Percentiles rank a stretch among this genome's conserved stretches.
These are phyloP conservation scores for Mycogone perniciosa DNA, from an alignment of 2,329 filamentous ascomycete genomes.

Conservation along the genomic window DNA sequence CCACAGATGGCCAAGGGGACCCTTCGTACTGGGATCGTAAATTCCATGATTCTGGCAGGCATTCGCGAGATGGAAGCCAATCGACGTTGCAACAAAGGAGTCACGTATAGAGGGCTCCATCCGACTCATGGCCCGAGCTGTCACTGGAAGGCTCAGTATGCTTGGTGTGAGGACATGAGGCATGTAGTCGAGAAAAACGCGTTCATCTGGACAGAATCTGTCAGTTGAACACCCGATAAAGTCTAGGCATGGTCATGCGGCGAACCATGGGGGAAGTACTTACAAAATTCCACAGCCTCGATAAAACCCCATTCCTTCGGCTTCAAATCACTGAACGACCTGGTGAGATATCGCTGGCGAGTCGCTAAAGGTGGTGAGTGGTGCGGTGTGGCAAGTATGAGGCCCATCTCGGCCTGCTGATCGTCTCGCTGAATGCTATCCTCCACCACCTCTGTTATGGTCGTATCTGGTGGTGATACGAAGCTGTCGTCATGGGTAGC, in stretches of 20 bases:
- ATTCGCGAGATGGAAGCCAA: not conserved
- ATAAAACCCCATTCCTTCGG: not conserved
- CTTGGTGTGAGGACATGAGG: not conserved
- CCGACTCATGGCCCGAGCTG: not conserved
- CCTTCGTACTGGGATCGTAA: not conserved
- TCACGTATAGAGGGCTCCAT: not conserved
- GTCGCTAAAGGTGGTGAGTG: too few relatives aligned
- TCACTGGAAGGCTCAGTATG: not conserved
- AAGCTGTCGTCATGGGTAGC: not conserved
- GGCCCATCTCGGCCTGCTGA: not conserved
- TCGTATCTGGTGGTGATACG: too few relatives aligned
- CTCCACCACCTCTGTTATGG: too few relatives aligned
- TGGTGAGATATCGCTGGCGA: not conserved
- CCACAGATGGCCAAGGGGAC: not conserved
- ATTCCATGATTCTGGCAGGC: not conserved
- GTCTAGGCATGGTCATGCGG: not conserved
- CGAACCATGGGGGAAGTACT: not conserved
- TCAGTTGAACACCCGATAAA: not conserved
- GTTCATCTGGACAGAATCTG: not conserved
- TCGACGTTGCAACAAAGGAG: not conserved
- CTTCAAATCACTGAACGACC: not conserved
- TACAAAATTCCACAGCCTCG: not conserved
- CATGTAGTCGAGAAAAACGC: not conserved
- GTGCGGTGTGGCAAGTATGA: not conserved
- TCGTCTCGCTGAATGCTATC: too few relatives aligned